These are phyloP conservation scores for Mycena belliarum DNA, from an alignment of 768 basidiomycete genomes.

Conservation along the genomic window DNA sequence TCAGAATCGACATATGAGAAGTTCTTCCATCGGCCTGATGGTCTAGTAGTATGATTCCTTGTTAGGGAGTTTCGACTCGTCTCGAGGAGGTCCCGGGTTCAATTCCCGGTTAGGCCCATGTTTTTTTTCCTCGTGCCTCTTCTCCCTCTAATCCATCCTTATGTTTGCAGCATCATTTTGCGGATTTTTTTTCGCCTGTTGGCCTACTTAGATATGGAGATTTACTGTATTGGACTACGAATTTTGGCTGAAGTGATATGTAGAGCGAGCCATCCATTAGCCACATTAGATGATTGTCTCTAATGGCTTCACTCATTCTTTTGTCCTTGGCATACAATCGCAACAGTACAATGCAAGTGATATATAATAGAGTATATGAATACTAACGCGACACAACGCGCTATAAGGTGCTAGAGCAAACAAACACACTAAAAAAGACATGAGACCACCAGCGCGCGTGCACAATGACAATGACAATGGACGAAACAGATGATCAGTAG, in stretches of 20 bases:
- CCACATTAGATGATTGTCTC: neutral
- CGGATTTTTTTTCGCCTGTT: too few relatives aligned
- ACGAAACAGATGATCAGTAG: constrained; percentile 15
- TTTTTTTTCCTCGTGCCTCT: neutral
- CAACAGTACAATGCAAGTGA: constrained; percentile 3
- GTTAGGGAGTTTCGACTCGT: neutral
- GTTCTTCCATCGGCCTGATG: too few relatives aligned
- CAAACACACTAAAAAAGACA: constrained; percentile 1
- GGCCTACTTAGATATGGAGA: too few relatives aligned
- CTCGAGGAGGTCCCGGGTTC: constrained; percentile 89
- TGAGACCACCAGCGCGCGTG: constrained; percentile 6
- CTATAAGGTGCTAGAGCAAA: constrained; percentile 4
- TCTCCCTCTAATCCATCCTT: too few relatives aligned
- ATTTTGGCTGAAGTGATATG: too few relatives aligned
- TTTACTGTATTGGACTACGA: too few relatives aligned
- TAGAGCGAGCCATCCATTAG: too few relatives aligned
- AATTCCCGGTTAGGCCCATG: constrained; percentile 86
- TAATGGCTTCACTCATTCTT: too few relatives aligned
- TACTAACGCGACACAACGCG: constrained; percentile 4
- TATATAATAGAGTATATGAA: constrained; percentile 14
- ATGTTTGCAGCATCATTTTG: too few relatives aligned
- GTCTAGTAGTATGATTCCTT: too few relatives aligned
- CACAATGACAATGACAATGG: constrained; percentile 3
- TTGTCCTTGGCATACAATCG: neutral
- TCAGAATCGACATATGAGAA: too few relatives aligned